Percentiles rank a stretch among this genome's conserved stretches.
Conservation (phyloP, 2,329 filamentous ascomycete genomes). For the Metarhizium sp. region DNA sequence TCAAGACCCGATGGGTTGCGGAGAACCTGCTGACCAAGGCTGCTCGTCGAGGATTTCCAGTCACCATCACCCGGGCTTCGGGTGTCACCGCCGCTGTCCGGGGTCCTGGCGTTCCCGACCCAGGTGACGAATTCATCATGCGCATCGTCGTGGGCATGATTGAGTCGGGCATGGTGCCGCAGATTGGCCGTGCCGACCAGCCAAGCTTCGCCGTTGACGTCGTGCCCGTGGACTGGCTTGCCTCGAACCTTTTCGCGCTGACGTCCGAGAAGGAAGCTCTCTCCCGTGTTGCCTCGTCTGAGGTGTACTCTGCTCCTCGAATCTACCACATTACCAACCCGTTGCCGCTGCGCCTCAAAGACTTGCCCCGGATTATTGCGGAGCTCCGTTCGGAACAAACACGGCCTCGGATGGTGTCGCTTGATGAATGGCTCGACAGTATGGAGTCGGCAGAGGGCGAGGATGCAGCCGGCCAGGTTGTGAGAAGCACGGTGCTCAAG, state of each 20-base stretch:
- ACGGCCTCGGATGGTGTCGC: conserved; percentile 6
- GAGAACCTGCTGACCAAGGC: conserved; percentile 16
- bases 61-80: conserved; percentile 14
- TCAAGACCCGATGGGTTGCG: conserved; percentile 18
- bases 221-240: conserved; percentile 15
- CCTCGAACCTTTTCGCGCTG: conserved; percentile 10
- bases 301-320: conserved; percentile 4
- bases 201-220: conserved; percentile 15
- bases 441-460: conserved; percentile 8
- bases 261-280: conserved; percentile 10
- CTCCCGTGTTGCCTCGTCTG: background rate
- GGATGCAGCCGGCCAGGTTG: conserved; percentile 9
- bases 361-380: conserved; percentile 12
- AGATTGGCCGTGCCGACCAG: conserved; percentile 11
- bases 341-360: conserved; percentile 12
- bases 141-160: conserved; percentile 15
- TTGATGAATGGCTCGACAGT: conserved; percentile 10
- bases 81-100: conserved; percentile 10
- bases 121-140: conserved; percentile 15
- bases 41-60: conserved; percentile 14
- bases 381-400: conserved; percentile 9
- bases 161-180: conserved; percentile 14
- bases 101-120: conserved; percentile 8
- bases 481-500: conserved; percentile 12
- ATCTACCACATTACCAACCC: conserved; percentile 16